Conservation (phyloP, 2,329 filamentous ascomycete genomes). For the Cyphellophora europaea region DNA sequence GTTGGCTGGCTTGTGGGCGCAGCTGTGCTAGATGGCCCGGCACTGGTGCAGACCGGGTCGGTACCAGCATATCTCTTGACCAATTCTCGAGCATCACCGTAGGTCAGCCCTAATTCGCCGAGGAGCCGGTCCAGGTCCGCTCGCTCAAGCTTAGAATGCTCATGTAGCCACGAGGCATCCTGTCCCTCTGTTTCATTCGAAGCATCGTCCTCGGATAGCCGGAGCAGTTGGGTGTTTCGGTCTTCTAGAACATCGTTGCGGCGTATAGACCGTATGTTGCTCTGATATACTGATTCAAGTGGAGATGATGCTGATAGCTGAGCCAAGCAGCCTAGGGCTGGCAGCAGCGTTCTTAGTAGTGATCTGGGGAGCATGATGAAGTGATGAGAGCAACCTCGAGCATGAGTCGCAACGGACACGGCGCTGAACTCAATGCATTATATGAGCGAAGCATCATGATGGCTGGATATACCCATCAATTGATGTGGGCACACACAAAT, state of each 20-base stretch:
- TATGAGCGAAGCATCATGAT: too few species aligned
- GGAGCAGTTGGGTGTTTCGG: slow-evolving; percentile 1
- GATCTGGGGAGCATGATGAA: too few species aligned
- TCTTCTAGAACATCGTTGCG: neutral
- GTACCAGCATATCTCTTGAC: slow-evolving; percentile 1
- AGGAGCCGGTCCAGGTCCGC: neutral
- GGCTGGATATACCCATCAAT: too few species aligned
- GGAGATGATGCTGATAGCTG: too few species aligned
- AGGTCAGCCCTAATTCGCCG: neutral
- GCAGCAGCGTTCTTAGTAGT: too few species aligned
- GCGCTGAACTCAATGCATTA: too few species aligned
- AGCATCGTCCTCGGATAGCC: neutral
- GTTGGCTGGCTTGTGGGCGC: neutral
- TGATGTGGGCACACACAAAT: too few species aligned
- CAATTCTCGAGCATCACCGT: neutral
- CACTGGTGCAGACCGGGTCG: neutral
- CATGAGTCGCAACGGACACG: too few species aligned
- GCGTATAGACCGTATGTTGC: neutral
- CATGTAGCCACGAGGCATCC: neutral
- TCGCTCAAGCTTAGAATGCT: neutral
- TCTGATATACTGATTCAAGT: too few species aligned
- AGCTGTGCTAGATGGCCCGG: neutral
- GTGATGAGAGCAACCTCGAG: too few species aligned
- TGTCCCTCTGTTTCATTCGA: neutral
- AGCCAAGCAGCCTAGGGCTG: too few species aligned